Conservation (phyloP, 192 early-diverging fungal genomes). For the Haplosporangium gracile region DNA sequence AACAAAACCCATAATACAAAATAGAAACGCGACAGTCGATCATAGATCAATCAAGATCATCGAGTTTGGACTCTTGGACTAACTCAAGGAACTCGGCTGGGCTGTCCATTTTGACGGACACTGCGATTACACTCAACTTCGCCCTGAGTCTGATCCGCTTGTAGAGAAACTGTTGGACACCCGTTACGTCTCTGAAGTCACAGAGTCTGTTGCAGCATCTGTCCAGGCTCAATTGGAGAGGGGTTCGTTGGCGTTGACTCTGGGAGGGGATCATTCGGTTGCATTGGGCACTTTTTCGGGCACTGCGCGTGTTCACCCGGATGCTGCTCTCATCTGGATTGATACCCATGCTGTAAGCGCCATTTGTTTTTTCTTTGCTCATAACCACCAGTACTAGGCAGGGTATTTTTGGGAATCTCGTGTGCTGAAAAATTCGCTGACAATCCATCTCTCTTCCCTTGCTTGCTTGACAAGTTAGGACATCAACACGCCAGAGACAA, state of each 20-base stretch:
- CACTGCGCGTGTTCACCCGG: slow-evolving; percentile 73
- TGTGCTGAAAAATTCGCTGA: not conserved
- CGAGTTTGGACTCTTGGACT: slow-evolving; percentile 83
- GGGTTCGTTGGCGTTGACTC: slow-evolving; percentile 83
- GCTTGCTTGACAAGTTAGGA: slow-evolving; percentile 56
- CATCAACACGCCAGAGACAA: slow-evolving; percentile 92
- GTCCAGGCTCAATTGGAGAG: slow-evolving; percentile 70
- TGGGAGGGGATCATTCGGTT: slow-evolving; percentile 94
- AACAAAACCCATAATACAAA: not conserved
- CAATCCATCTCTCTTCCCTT: not conserved
- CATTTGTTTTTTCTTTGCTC: not conserved
- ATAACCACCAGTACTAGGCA: not conserved
- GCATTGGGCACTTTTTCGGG: slow-evolving; percentile 89
- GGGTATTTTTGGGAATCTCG: not conserved
- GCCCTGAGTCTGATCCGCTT: slow-evolving; percentile 73
- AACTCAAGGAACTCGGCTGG: slow-evolving; percentile 84
- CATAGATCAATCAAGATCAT: slow-evolving; percentile 82
- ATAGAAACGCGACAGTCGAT: slow-evolving; percentile 82
- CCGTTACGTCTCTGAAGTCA: slow-evolving; percentile 82
- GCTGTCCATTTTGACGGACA: slow-evolving; percentile 76
- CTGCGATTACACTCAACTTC: slow-evolving; percentile 71
- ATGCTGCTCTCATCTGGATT: slow-evolving; percentile 91
- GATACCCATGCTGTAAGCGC: slow-evolving; percentile 85
- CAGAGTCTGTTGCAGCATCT: slow-evolving; percentile 68
- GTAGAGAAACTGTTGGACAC: slow-evolving; percentile 84